phyloP scores from a whole-genome alignment of 164 flowering plant genomes.

The Sextonia rubra region DNA sequence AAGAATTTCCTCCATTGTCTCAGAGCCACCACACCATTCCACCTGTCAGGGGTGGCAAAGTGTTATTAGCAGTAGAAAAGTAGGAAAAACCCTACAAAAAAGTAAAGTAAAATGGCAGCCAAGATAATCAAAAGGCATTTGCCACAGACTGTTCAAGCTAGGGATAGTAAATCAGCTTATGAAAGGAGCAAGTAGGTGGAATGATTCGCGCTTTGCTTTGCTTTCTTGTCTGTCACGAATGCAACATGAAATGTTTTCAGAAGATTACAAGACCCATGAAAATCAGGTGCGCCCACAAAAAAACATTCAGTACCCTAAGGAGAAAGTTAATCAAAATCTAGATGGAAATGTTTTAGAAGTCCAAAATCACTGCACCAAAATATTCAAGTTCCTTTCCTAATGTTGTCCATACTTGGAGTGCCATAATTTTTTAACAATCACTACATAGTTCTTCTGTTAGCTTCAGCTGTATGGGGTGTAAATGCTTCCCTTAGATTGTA shows the following conservation, averaged over 20 bases:
- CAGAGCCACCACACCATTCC: conserved; percentile 87
- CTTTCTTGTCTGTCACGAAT: background rate
- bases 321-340: background rate
- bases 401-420: background rate
- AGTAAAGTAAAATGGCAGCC: background rate
- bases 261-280: background rate
- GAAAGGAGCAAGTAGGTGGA: background rate
- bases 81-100: background rate
- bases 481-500: background rate
- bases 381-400: background rate
- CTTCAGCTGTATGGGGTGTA: background rate
- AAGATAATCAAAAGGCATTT: background rate
- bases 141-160: background rate
- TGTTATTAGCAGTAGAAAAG: background rate
- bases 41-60: conserved; percentile 39
- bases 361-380: too few relatives aligned
- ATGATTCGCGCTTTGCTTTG: background rate
- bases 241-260: background rate
- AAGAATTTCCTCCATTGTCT: conserved; percentile 71
- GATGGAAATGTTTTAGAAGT: background rate
- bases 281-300: background rate
- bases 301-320: background rate
- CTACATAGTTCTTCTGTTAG: background rate
- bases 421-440: too few relatives aligned
- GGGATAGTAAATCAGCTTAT: background rate